Evolutionary conservation across 345 rosid species (phyloP).

Genomic region (Sisymbrium irio): DNA sequence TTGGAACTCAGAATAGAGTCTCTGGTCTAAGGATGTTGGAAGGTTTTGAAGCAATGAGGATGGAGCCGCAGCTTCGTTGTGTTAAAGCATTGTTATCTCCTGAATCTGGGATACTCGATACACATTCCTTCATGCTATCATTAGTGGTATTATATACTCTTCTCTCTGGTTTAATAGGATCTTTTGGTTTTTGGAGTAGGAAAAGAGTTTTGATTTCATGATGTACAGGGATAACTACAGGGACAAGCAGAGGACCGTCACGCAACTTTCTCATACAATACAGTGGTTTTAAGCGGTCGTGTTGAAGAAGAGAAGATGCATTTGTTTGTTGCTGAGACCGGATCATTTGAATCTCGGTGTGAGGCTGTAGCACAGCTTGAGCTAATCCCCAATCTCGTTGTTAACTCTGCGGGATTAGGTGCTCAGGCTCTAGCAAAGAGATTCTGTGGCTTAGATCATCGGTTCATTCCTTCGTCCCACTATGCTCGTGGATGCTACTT

Average conservation of each 20-base stretch:
- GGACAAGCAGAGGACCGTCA: slow-evolving; percentile 77
- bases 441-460: slow-evolving; percentile 48
- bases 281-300: slow-evolving; percentile 64
- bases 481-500: slow-evolving; percentile 91
- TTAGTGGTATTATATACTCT: slow-evolving; percentile 49
- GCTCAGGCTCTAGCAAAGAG: slow-evolving; percentile 68
- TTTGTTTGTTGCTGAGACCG: slow-evolving; percentile 53
- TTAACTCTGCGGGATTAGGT: slow-evolving; percentile 84
- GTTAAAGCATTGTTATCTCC: slow-evolving; percentile 79
- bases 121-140: slow-evolving; percentile 81
- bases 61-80: slow-evolving; percentile 80
- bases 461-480: slow-evolving; percentile 49
- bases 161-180: neutral
- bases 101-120: slow-evolving; percentile 73
- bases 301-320: slow-evolving; percentile 52
- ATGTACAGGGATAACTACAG: slow-evolving; percentile 50
- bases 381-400: slow-evolving; percentile 61
- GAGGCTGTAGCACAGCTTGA: slow-evolving; percentile 51
- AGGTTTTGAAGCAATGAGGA: slow-evolving; percentile 66
- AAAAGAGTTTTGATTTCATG: slow-evolving; percentile 40
- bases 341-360: slow-evolving; percentile 44
- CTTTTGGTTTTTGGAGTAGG: neutral
- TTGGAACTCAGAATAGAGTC: slow-evolving; percentile 63
- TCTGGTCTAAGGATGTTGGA: slow-evolving; percentile 62
- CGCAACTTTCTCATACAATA: slow-evolving; percentile 72